These are phyloP conservation scores for Phytopythium mirpurense DNA, from an alignment of 352 stramenopile genomes.

Conservation along the genomic window DNA sequence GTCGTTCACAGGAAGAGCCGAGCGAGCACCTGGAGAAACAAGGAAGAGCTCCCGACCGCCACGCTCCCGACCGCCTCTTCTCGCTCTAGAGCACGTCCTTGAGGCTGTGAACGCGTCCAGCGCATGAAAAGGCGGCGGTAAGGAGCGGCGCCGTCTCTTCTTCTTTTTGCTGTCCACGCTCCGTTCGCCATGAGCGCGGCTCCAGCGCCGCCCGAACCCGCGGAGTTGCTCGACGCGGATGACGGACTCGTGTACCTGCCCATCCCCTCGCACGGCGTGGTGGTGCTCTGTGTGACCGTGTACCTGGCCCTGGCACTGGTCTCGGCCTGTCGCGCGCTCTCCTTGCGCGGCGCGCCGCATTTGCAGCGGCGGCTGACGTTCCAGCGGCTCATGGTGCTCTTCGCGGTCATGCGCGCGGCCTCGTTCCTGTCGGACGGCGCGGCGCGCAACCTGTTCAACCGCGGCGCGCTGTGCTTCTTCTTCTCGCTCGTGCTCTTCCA, in stretches of 20 bases:
- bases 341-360: slow-evolving; percentile 18
- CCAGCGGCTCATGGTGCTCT: slow-evolving; percentile 62
- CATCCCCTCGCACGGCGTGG: slow-evolving; percentile 31
- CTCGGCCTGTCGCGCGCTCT: slow-evolving; percentile 40
- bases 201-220: background rate
- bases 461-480: slow-evolving; percentile 70
- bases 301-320: slow-evolving; percentile 59
- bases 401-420: slow-evolving; percentile 47
- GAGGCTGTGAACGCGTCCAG: background rate
- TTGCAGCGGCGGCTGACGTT: slow-evolving; percentile 50
- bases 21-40: background rate
- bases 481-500: slow-evolving; percentile 86
- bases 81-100: background rate
- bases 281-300: slow-evolving; percentile 49
- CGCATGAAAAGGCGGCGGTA: slow-evolving; percentile 1
- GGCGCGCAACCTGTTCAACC: slow-evolving; percentile 59
- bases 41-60: background rate
- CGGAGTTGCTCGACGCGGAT: slow-evolving; percentile 6
- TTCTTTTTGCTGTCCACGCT: background rate
- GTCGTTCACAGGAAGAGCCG: too few species aligned
- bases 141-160: background rate
- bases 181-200: background rate
- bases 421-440: slow-evolving; percentile 39
- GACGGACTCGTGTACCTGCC: slow-evolving; percentile 61
- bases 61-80: background rate